These are phyloP conservation scores for Dissophora globulifera DNA, from an alignment of 192 early-diverging fungal genomes.

Conservation along the genomic window DNA sequence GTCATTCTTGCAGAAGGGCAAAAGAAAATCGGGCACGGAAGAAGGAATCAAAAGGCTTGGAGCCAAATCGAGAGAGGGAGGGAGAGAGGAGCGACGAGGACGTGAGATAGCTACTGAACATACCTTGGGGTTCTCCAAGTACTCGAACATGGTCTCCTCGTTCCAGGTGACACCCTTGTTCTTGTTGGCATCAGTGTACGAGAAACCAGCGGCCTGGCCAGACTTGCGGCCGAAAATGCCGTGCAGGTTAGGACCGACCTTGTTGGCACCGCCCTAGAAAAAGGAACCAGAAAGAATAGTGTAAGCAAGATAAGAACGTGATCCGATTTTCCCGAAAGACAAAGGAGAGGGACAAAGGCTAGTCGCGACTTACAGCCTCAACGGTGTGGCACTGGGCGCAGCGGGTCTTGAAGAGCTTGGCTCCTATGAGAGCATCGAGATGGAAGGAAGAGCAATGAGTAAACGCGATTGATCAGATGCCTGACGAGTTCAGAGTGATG, in stretches of 20 bases:
- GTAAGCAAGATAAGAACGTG: not conserved
- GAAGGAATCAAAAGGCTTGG: too few relatives aligned
- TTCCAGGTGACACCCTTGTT: slow-evolving; percentile 86
- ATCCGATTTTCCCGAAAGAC: too few relatives aligned
- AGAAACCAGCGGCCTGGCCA: slow-evolving; percentile 85
- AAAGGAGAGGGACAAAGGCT: not conserved
- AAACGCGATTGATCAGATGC: not conserved
- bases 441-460: not conserved
- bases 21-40: too few relatives aligned
- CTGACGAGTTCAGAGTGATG: too few relatives aligned
- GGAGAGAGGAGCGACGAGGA: not conserved
- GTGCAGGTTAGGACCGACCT: slow-evolving; percentile 96
- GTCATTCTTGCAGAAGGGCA: too few relatives aligned
- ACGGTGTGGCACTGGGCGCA: slow-evolving; percentile 99
- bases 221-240: slow-evolving; percentile 92
- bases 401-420: slow-evolving; percentile 92
- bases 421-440: slow-evolving; percentile 26
- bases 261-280: slow-evolving; percentile 81
- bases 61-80: too few relatives aligned
- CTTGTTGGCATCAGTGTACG: slow-evolving; percentile 94
- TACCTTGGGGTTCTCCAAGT: slow-evolving; percentile 98
- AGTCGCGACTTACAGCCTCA: slow-evolving; percentile 69
- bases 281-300: not conserved
- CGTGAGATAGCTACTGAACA: not conserved
- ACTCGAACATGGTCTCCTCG: slow-evolving; percentile 93